Base-by-base conservation (phyloP, 2,329 filamentous ascomycete genomes). In the Xylaria digitata region DNA sequence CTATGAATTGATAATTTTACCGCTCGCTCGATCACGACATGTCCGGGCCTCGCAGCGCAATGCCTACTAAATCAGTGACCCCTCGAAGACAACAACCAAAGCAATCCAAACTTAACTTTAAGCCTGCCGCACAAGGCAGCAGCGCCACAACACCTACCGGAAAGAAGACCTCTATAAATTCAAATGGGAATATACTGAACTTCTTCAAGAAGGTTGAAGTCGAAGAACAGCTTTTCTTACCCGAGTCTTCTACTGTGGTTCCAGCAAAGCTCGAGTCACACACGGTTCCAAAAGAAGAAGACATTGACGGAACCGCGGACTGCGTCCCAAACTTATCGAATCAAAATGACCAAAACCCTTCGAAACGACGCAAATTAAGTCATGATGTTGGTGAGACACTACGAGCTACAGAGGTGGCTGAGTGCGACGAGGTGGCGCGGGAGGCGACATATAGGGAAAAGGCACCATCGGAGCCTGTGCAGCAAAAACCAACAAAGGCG, bases 121-220 rank as follows among this genome's bases (percentile, higher is more conserved):
- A 72, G 32, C 59, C 72, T 21, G 59, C 68, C 8, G 34, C 8
- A 6, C 66, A 66, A 32, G 70, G 69, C n/a, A 65, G 69, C 48
- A 69, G 59, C 21, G 63, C 67, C 43, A 75, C 75, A 62, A 74
- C 72, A 13, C 60, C 72, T 0, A 67, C 68, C 23, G 70, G 70
- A 15, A 78, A 74, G 68, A 75, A 79, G 70, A 81, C 78, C 57
- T 74, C 81, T 3, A 72, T 81, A 0, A 92, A 92, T 72, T 82
- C 84, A 6, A 93, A 89, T 69, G 93, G 84, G 6, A 93, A 89
- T 69, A 93, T 93, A 37, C 79, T 93, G 15, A 92, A 80, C 69
- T 94, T 93, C 77, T 94, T 94, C 76, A 89, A 91, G 74, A 93
- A 92, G 75, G 83, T 87, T 0, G 85, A 87, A 45, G 85, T 86